Conservation (phyloP, 306 rosid genomes). For the Carpinus viminea region DNA sequence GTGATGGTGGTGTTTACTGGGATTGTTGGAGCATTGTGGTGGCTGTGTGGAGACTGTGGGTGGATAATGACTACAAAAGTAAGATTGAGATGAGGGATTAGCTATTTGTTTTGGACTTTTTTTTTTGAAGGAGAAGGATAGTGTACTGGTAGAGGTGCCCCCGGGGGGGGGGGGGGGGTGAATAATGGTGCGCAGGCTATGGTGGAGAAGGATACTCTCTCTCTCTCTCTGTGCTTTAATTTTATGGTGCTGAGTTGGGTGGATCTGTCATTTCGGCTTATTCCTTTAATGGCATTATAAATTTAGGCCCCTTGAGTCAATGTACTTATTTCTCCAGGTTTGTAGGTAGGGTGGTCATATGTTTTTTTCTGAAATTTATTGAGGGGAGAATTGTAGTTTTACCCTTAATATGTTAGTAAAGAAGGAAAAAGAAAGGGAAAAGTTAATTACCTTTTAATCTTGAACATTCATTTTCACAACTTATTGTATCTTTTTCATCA, state of each 20-base stretch:
- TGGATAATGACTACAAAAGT: neutral
- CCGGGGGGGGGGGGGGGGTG: too few species aligned
- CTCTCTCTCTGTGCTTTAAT: neutral
- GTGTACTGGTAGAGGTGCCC: neutral
- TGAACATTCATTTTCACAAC: neutral
- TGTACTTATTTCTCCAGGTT: neutral
- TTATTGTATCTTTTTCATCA: neutral
- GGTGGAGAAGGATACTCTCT: neutral
- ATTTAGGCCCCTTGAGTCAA: neutral
- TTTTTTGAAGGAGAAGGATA: neutral
- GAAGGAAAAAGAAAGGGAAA: neutral
- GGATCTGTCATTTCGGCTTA: neutral
- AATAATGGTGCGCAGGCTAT: neutral
- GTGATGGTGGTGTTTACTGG: neutral
- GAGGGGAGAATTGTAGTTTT: neutral
- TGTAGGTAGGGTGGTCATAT: conserved; percentile 2
- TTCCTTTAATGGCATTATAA: neutral
- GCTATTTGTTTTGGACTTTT: neutral
- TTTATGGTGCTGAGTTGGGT: neutral
- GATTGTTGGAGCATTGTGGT: neutral
- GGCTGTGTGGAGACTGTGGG: conserved; percentile 2
- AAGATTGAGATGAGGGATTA: neutral
- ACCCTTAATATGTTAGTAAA: neutral
- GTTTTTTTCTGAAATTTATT: neutral
- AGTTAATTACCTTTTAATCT: neutral